These are phyloP conservation scores for Xylaria sp. DNA, from an alignment of 2,329 filamentous ascomycete genomes.

Conservation along the genomic window DNA sequence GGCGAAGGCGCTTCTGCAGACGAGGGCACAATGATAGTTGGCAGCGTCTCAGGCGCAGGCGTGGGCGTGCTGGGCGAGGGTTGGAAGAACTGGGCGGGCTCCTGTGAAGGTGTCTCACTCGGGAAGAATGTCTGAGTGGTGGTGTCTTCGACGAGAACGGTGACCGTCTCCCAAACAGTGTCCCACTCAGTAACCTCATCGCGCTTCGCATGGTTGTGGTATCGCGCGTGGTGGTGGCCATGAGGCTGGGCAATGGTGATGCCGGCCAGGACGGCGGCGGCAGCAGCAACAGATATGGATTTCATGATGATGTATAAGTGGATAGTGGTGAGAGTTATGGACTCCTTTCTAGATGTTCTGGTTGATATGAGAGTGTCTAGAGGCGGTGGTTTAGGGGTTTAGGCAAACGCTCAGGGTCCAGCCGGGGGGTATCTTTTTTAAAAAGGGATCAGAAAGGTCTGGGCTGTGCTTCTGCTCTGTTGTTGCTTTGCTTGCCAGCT, in stretches of 20 bases:
- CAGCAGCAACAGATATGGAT: constrained; percentile 37
- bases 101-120: constrained; percentile 1
- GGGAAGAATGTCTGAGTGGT: constrained; percentile 43
- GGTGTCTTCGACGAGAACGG: constrained; percentile 46
- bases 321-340: constrained; percentile 11
- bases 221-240: constrained; percentile 36
- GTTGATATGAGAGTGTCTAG: neutral
- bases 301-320: constrained; percentile 37
- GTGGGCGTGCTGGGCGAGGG: constrained; percentile 19
- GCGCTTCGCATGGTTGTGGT: constrained; percentile 37
- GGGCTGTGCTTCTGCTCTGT: neutral
- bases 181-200: constrained; percentile 42
- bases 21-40: constrained; percentile 15
- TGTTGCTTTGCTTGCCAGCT: neutral
- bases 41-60: constrained; percentile 16
- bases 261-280: constrained; percentile 41
- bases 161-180: constrained; percentile 47
- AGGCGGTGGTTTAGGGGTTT: neutral
- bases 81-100: constrained; percentile 34
- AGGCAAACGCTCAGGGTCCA: constrained; percentile 22
- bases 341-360: constrained; percentile 5
- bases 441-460: constrained; percentile 17
- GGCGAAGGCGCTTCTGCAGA: constrained; percentile 9
- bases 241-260: constrained; percentile 47
- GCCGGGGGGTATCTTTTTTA: constrained; percentile 24